These are phyloP conservation scores for Tetracentron sinense DNA, from an alignment of 164 flowering plant species.

Conservation along the genomic window DNA sequence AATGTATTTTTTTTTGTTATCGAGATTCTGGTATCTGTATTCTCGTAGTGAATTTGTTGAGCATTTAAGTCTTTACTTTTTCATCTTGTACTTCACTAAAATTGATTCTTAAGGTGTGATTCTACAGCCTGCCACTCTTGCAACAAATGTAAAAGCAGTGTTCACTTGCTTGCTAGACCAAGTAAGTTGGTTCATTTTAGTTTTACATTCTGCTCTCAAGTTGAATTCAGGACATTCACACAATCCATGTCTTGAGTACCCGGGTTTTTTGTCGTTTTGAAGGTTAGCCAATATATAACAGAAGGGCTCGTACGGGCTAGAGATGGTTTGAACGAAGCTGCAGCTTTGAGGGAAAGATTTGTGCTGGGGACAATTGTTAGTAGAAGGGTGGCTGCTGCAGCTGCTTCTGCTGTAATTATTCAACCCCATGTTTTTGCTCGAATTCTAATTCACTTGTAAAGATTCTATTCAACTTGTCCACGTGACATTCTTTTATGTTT, in stretches of 20 bases:
- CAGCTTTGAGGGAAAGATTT: constrained; percentile 89
- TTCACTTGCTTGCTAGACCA: constrained; percentile 91
- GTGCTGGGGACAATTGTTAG: constrained; percentile 79
- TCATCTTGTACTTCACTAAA: constrained; percentile 1
- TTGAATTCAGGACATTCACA: neutral
- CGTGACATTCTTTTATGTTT: neutral
- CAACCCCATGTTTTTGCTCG: constrained; percentile 9
- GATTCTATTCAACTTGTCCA: neutral
- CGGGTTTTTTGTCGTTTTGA: constrained; percentile 4
- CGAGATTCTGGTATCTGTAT: neutral
- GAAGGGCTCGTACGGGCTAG: constrained; percentile 94
- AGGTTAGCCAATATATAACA: constrained; percentile 89
- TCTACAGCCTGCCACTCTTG: constrained; percentile 84
- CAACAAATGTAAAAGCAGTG: constrained; percentile 74
- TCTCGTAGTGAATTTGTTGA: neutral
- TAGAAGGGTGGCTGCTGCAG: constrained; percentile 97
- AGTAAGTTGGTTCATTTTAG: constrained; percentile 44
- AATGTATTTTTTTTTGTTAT: neutral
- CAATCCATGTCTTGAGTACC: neutral
- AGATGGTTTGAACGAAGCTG: constrained; percentile 92
- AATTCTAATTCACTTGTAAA: neutral
- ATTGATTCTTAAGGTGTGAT: constrained; percentile 17
- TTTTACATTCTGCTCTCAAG: neutral
- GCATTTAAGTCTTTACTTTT: too few species aligned
- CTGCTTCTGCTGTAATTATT: constrained; percentile 92